phyloP scores from a whole-genome alignment of 1,284 basidiomycete genomes.

The Cutaneotrichosporon cyanovorans region DNA sequence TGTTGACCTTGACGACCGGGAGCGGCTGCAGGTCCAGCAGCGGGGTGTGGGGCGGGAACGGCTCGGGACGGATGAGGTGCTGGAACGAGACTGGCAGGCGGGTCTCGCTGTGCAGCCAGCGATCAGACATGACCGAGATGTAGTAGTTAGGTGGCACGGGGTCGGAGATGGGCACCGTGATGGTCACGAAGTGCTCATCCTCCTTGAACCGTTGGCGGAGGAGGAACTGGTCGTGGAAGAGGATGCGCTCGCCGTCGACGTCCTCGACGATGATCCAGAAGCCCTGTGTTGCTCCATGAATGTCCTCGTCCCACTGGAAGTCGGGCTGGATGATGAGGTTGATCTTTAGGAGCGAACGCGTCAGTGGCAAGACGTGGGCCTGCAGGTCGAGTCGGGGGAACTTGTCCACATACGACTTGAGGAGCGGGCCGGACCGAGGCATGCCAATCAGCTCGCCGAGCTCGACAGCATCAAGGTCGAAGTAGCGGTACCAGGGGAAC shows the following conservation, averaged over 20 bases:
- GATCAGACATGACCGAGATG: conserved; percentile 87
- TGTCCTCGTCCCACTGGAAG: conserved; percentile 94
- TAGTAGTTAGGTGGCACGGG: conserved; percentile 97
- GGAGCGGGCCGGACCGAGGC: conserved; percentile 80
- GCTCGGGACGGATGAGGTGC: conserved; percentile 93
- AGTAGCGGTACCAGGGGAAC: conserved; percentile 97
- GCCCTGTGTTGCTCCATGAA: conserved; percentile 77
- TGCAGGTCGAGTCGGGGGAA: conserved; percentile 93
- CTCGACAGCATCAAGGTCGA: conserved; percentile 79
- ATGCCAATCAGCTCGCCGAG: conserved; percentile 91
- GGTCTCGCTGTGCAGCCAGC: conserved; percentile 93
- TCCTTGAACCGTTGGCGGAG: conserved; percentile 85
- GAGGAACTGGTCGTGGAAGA: conserved; percentile 89
- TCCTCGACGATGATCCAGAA: conserved; percentile 95
- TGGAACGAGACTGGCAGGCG: conserved; percentile 94
- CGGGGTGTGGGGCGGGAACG: conserved; percentile 87
- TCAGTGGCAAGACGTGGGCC: conserved; percentile 90
- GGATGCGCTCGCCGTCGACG: conserved; percentile 90
- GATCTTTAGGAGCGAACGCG: conserved; percentile 75
- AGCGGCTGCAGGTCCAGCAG: conserved; percentile 88
- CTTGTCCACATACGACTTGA: conserved; percentile 89
- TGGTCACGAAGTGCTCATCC: conserved; percentile 86
- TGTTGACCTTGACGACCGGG: conserved; percentile 83
- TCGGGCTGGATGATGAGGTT: conserved; percentile 89
- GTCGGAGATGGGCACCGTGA: conserved; percentile 94